phyloP scores from a whole-genome alignment of 2,329 filamentous ascomycete species.

The Aspergillus brunneoviolaceus region DNA sequence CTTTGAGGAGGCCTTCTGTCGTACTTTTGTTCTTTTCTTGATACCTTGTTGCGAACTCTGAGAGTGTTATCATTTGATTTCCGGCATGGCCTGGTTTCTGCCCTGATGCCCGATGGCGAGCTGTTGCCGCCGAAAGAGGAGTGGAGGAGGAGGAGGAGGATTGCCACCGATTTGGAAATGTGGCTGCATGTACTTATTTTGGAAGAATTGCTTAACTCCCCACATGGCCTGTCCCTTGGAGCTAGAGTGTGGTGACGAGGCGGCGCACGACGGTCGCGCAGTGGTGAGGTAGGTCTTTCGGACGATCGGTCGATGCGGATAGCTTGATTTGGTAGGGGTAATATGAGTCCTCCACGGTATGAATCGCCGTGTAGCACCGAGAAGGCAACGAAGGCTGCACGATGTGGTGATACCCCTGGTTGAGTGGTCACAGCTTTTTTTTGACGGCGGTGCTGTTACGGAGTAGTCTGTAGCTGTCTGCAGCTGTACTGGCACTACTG shows the following conservation, averaged over 20 bases:
- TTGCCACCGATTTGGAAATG: not conserved
- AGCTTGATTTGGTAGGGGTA: not conserved
- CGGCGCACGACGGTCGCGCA: not conserved
- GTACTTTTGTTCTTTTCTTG: slow-evolving; percentile 10
- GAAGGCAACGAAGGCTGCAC: not conserved
- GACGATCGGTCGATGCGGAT: not conserved
- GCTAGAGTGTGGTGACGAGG: not conserved
- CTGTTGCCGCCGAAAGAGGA: not conserved
- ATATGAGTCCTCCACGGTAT: not conserved
- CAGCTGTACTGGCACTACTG: not conserved
- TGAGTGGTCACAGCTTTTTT: not conserved
- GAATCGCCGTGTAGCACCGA: not conserved
- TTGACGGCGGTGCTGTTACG: not conserved
- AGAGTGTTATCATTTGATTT: not conserved
- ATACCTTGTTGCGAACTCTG: slow-evolving; percentile 15
- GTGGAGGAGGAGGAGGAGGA: not conserved
- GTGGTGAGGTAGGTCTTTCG: not conserved
- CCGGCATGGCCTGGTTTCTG: not conserved
- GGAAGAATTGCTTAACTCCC: slow-evolving; percentile 2
- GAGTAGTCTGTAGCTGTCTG: not conserved
- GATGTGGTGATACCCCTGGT: not conserved
- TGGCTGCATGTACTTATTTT: slow-evolving; percentile 8
- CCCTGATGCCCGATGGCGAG: not conserved
- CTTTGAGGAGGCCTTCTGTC: slow-evolving; percentile 22
- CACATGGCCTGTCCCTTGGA: not conserved